Percentiles rank a stretch among this genome's conserved stretches.
Evolutionary conservation across 192 early-diverging fungal species (phyloP).

Genomic region (Umbelopsis sp.): DNA sequence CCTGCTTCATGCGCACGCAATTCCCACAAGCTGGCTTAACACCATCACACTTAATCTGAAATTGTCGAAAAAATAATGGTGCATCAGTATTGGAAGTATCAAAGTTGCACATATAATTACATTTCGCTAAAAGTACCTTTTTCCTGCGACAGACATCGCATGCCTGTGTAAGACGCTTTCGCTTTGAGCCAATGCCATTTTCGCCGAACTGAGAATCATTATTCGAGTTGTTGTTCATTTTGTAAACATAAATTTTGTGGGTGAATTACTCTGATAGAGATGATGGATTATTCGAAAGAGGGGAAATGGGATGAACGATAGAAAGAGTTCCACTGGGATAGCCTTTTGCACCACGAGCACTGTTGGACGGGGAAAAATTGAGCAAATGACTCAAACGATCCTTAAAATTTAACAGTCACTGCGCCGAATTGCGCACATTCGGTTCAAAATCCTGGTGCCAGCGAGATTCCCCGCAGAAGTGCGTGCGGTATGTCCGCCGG

Average conservation of each 20-base stretch:
- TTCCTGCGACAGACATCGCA: slow-evolving; percentile 76
- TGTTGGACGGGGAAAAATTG: too few species aligned
- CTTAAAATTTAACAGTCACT: background rate
- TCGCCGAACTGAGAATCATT: slow-evolving; percentile 6
- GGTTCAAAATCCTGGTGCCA: background rate
- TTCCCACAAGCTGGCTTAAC: slow-evolving; percentile 78
- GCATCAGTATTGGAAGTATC: background rate
- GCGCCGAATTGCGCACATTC: slow-evolving; percentile 16
- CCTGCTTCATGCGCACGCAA: slow-evolving; percentile 66
- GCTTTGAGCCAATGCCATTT: slow-evolving; percentile 40
- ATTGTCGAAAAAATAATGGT: background rate
- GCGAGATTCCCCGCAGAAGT: slow-evolving; percentile 9
- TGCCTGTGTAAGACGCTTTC: slow-evolving; percentile 70
- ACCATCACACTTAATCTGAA: slow-evolving; percentile 82
- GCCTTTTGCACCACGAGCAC: too few species aligned
- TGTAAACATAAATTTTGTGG: background rate
- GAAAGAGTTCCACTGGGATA: too few species aligned
- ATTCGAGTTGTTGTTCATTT: background rate
- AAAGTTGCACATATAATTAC: background rate
- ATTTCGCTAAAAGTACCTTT: slow-evolving; percentile 45
- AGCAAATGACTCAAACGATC: slow-evolving; percentile 1
- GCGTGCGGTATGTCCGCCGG: background rate
- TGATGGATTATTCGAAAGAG: too few species aligned
- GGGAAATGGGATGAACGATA: too few species aligned
- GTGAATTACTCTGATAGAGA: background rate